Base-by-base conservation (phyloP, 345 rosid genomes). In the Lumnitzera littorea region DNA sequence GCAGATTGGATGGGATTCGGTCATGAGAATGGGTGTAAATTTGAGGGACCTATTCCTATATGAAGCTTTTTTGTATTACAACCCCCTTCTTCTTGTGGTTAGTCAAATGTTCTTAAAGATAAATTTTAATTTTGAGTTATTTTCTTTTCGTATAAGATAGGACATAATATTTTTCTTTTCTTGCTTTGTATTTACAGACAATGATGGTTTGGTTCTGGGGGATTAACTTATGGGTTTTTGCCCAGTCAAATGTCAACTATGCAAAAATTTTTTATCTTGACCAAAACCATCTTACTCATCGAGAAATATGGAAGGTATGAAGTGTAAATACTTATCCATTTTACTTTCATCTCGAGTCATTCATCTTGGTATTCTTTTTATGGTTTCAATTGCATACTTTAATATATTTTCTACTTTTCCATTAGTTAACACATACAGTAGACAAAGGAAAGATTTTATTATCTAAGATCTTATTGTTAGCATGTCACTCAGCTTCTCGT, bases 161-260 rank as follows among this genome's bases (percentile, higher is more conserved):
- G 57, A 55, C 29, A 46, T 36, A n/a, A 29, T 54, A n/a, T 62
- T 54, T 9, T 62, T 71, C 5, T 43, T 15, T 2, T 57, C 46
- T 16, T 56, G 50, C 25, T 67, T 65, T 80, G 53, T 29, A 54
- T 14, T 56, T 78, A 63, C 83, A 95, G 97, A 91, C 95, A 25
- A 65, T 80, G 87, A 85, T 84, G 95, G 96, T 88, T 54, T 91
- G 99, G 99, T 84, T 95, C 46, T 95, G 99, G 99, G 99, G 97
- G 67, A 74, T 91, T 53, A 88, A 88, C 65, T 66, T 88, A 68
- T 94, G 95, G 96, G 88, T 88, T 31, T 94, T 94, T 72, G 55
- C 89, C 17, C 88, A 82, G 72, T 82, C 92, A 46, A 90, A 81
- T 65, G 78, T 94, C 58, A 87, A 81, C 65, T 91, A 91, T 70